Evolutionary conservation across 2,329 filamentous ascomycete genomes (phyloP).

Genomic region (Claviceps purpurea): DNA sequence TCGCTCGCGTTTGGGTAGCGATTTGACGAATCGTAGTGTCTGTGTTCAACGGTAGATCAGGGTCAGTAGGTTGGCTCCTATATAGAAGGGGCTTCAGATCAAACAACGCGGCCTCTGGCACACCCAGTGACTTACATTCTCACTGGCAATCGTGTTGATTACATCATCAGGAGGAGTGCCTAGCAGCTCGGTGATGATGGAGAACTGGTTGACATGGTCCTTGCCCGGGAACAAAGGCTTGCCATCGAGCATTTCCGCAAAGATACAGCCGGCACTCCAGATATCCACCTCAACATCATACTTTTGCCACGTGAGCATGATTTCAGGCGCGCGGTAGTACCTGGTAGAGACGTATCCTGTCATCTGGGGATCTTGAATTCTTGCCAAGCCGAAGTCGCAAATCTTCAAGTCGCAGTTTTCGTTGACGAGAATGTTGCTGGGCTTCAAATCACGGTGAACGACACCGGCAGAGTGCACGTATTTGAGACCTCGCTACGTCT

Average conservation of each 20-base stretch:
- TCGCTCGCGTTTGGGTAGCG: conserved; percentile 84
- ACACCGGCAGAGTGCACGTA: conserved; percentile 98
- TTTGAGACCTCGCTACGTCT: conserved; percentile 74
- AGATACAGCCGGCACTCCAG: conserved; percentile 98
- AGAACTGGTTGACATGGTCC: conserved; percentile 99
- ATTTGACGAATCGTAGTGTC: conserved; percentile 96
- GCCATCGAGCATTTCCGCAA: conserved; percentile 97
- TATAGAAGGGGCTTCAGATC: neutral
- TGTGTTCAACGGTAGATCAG: conserved; percentile 20
- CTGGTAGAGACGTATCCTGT: conserved; percentile 96
- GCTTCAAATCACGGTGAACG: conserved; percentile 93
- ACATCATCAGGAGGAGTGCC: conserved; percentile 97
- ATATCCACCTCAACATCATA: conserved; percentile 99
- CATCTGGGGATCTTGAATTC: conserved; percentile 99
- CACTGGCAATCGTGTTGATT: conserved; percentile 95
- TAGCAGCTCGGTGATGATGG: conserved; percentile 94
- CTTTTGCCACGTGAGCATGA: conserved; percentile 99
- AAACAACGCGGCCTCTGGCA: neutral
- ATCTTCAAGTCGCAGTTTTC: conserved; percentile 99
- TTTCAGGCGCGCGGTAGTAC: conserved; percentile 97
- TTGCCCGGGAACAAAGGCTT: conserved; percentile 98
- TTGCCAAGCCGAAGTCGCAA: conserved; percentile 93
- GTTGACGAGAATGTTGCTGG: conserved; percentile 98
- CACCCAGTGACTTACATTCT: conserved; percentile 54
- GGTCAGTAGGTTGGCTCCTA: neutral